Base-by-base conservation (phyloP, 768 basidiomycete species). In the Amanita polypyramis region DNA sequence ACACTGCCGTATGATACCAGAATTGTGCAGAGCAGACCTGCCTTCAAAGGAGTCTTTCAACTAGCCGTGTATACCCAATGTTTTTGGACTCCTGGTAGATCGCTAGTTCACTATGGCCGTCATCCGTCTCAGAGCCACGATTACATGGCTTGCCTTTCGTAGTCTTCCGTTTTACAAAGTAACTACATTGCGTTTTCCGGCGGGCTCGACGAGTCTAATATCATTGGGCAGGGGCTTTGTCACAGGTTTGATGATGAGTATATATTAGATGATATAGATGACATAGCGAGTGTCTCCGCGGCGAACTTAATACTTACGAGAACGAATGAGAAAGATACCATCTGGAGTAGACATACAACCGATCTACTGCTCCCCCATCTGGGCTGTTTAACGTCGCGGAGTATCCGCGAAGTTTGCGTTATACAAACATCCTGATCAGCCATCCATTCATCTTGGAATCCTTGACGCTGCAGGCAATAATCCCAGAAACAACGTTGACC, bases 81-180 rank as follows among this genome's bases (percentile, higher is more conserved):
- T 55, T 70, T n/a, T 82, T 12, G 76, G 63, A 64, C 85, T 88
- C 54, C 72, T 76, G 54, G 80, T 67, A 45, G 85, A 90, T 62
- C 89, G 80, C 93, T 93, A 96, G 62, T 95, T 93, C 21, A 94
- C 92, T 47, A 96, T 71, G 42, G 95, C 82, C 94, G 63, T 96
- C 93, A 66, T 95, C 93, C 4, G 92, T 95, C 60, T 82, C 73
- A 5, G 82, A 75, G 17, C 81, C 83, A 60, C 90, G 92, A 59
- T 88, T 86, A 68, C 84, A 92, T 25, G 91, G 90, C 60, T 86
- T 86, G 57, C 80, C 74, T 2, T 88, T 93, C 9, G 93, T 92
- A 54, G 94, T 94, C 32, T 47, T 53, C 45, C 53, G 90, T 62
- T 96, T 93, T n/a, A 95, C 92, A 60, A 88, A 91, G 64, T 88